Evolutionary conservation across 176 grass and related monocot genomes (phyloP).

Genomic region (Chrysopogon serrulatus): DNA sequence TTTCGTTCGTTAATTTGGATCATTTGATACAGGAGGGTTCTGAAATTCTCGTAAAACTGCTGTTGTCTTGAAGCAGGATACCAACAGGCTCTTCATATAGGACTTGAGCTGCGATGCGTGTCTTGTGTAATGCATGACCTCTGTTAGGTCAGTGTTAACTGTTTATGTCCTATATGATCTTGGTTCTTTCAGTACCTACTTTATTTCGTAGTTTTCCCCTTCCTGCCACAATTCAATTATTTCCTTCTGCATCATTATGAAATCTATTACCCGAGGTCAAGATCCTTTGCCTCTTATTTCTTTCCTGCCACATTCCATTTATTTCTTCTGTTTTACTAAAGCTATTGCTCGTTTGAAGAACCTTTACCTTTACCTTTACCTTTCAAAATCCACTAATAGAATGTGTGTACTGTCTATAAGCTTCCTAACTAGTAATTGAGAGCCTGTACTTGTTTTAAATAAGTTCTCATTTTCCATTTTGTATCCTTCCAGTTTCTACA

Average conservation of each 20-base stretch:
- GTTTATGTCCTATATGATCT: slow-evolving; percentile 66
- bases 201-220: slow-evolving; percentile 10
- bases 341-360: not conserved
- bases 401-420: not conserved
- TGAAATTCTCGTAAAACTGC: slow-evolving; percentile 78
- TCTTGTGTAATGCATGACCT: slow-evolving; percentile 75
- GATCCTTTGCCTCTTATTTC: not conserved
- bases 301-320: slow-evolving; percentile 2
- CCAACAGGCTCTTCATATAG: slow-evolving; percentile 70
- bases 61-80: slow-evolving; percentile 83
- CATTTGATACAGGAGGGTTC: slow-evolving; percentile 53
- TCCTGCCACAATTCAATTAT: slow-evolving; percentile 21
- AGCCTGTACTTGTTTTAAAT: not conserved
- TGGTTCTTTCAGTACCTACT: slow-evolving; percentile 46
- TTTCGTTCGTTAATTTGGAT: slow-evolving; percentile 62
- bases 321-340: not conserved
- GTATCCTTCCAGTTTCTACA: not conserved
- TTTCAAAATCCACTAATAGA: not conserved
- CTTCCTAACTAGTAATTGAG: not conserved
- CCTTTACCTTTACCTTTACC: not conserved
- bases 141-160: slow-evolving; percentile 97
- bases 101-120: slow-evolving; percentile 79
- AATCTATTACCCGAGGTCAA: not conserved
- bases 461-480: not conserved
- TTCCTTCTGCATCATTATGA: not conserved